These are phyloP conservation scores for Astraeus odoratus DNA, from an alignment of 768 basidiomycete genomes.

Conservation along the genomic window DNA sequence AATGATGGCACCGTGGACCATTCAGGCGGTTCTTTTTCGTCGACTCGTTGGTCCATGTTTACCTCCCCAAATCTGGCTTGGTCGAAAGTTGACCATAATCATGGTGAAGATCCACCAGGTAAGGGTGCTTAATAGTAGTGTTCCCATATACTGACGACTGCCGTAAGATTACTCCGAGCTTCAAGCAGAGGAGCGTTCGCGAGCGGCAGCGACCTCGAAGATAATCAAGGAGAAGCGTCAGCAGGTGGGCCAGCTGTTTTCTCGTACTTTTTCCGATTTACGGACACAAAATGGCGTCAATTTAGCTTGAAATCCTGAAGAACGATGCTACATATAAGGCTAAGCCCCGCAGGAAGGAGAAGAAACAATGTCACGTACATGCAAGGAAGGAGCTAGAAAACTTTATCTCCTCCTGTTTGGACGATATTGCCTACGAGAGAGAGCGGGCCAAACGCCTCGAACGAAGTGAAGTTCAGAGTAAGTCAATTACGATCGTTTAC, in stretches of 20 bases:
- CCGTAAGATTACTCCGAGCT: background rate
- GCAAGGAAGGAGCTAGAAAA: background rate
- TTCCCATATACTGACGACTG: background rate
- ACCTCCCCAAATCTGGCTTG: background rate
- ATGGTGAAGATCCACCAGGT: conserved; percentile 4
- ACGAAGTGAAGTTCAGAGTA: background rate
- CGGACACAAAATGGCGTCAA: background rate
- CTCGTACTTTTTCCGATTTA: background rate
- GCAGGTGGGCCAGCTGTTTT: background rate
- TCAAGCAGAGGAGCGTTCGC: background rate
- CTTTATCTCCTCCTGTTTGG: background rate
- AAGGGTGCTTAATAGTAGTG: background rate
- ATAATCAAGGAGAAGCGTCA: background rate
- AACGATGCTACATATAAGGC: background rate
- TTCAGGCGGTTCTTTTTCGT: background rate
- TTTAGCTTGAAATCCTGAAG: background rate
- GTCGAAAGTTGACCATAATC: background rate
- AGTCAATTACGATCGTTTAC: background rate
- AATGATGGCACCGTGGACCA: background rate
- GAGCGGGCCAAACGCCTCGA: background rate
- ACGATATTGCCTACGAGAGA: background rate
- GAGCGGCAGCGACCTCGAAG: background rate
- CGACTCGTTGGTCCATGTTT: background rate
- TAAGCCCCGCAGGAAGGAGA: conserved; percentile 4
- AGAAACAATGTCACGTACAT: conserved; percentile 1